Conservation (phyloP, 1,284 basidiomycete species). For the Ustanciosporium gigantosporum region DNA sequence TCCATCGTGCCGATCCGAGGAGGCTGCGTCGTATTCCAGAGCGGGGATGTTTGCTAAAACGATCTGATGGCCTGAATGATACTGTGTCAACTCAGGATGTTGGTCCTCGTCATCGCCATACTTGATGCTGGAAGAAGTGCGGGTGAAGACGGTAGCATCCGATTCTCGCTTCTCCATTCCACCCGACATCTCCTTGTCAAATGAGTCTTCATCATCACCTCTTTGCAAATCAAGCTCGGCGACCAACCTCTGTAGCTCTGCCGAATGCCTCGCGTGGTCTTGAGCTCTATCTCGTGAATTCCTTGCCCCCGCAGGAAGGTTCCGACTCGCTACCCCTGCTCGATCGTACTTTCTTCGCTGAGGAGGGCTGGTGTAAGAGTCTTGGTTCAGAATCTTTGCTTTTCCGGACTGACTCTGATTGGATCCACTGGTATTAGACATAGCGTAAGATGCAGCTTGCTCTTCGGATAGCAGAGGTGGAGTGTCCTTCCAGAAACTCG, state of each 20-base stretch:
- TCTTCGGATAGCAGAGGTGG: no score
- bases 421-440: no score
- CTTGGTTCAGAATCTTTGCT: no score
- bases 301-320: no score
- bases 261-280: slow-evolving; percentile 9
- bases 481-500: slow-evolving; percentile 44
- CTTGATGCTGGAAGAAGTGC: no score
- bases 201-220: slow-evolving; percentile 8
- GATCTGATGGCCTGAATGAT: slow-evolving; percentile 11
- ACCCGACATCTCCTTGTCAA: slow-evolving; percentile 10
- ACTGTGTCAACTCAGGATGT: slow-evolving; percentile 31
- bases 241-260: slow-evolving; percentile 19
- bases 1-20: no score
- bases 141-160: background rate
- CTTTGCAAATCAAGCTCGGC: slow-evolving; percentile 34
- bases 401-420: no score
- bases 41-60: slow-evolving; percentile 27
- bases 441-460: no score
- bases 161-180: background rate
- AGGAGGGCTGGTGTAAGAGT: no score
- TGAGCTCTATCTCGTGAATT: no score
- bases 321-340: no score
- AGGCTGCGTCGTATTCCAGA: slow-evolving; percentile 17
- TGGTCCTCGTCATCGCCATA: slow-evolving; percentile 1
- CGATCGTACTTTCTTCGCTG: no score